A percentile compares a stretch with the other conserved stretches of the same genome.
These are phyloP conservation scores for Lepiota venenata DNA, from an alignment of 768 basidiomycete genomes.

Conservation along the genomic window DNA sequence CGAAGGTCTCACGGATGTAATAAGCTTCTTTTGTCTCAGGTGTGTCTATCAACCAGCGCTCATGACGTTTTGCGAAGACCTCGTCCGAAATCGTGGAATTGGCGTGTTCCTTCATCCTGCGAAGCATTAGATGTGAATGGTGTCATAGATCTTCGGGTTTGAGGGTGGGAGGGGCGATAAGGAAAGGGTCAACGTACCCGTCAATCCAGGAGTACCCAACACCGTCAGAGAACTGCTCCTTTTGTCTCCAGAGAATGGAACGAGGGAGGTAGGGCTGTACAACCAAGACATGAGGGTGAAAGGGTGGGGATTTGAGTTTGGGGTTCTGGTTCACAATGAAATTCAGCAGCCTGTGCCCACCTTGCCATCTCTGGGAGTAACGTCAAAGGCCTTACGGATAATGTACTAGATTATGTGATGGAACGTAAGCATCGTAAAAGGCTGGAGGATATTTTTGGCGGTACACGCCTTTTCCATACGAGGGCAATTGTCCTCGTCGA, in stretches of 20 bases:
- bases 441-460: neutral
- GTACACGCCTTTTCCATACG: constrained; percentile 90
- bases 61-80: constrained; percentile 62
- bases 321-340: neutral
- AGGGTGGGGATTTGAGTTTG: neutral
- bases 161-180: neutral
- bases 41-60: constrained; percentile 75
- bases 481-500: constrained; percentile 84
- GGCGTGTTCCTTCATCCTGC: constrained; percentile 88
- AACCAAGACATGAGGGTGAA: constrained; percentile 1
- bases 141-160: neutral
- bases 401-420: constrained; percentile 61
- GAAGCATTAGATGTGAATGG: constrained; percentile 6
- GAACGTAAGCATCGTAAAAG: neutral
- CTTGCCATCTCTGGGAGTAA: constrained; percentile 67
- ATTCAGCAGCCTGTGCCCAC: constrained; percentile 25
- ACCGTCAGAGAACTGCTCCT: constrained; percentile 99
- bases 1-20: constrained; percentile 88
- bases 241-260: constrained; percentile 97
- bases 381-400: constrained; percentile 93
- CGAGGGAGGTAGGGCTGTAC: constrained; percentile 84
- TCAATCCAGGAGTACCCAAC: constrained; percentile 99
- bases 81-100: constrained; percentile 76
- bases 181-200: constrained; percentile 49
- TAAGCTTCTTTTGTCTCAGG: constrained; percentile 98